phyloP scores from a whole-genome alignment of 1,284 basidiomycete species.

The Naganishia sp. region DNA sequence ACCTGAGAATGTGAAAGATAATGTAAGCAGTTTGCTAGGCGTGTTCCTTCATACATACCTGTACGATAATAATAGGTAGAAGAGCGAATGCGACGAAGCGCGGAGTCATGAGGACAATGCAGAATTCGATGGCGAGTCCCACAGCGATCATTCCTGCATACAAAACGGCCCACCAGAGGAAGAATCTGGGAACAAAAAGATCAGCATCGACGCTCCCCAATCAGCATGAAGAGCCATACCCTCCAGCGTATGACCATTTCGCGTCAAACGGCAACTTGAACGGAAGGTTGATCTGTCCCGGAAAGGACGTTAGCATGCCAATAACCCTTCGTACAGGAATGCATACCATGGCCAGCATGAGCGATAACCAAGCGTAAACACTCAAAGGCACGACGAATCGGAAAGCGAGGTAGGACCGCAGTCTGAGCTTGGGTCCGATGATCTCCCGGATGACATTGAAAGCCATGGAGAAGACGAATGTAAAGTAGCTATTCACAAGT shows the following conservation, averaged over 20 bases:
- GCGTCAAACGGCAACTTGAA: slow-evolving; percentile 63
- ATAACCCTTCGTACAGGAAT: neutral
- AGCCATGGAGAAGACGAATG: slow-evolving; percentile 54
- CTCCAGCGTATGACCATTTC: slow-evolving; percentile 55
- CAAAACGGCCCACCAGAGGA: slow-evolving; percentile 68
- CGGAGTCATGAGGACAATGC: slow-evolving; percentile 49
- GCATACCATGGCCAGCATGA: slow-evolving; percentile 66
- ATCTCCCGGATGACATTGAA: slow-evolving; percentile 56
- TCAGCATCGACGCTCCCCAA: neutral
- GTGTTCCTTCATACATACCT: neutral
- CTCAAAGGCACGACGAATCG: slow-evolving; percentile 61
- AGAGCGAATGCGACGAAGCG: slow-evolving; percentile 51
- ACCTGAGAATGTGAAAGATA: slow-evolving; percentile 61
- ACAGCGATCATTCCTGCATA: slow-evolving; percentile 47
- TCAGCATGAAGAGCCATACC: slow-evolving; percentile 47
- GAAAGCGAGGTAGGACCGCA: slow-evolving; percentile 61
- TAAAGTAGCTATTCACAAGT: slow-evolving; percentile 36
- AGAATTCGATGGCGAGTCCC: slow-evolving; percentile 63
- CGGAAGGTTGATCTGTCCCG: slow-evolving; percentile 54
- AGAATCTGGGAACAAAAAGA: slow-evolving; percentile 52
- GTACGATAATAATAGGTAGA: slow-evolving; percentile 60
- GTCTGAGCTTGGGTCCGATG: slow-evolving; percentile 57
- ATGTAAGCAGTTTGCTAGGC: slow-evolving; percentile 44
- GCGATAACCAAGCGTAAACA: slow-evolving; percentile 65
- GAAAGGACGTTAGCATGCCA: neutral